Base-by-base conservation (phyloP, 164 flowering plant genomes). In the Dillenia turbinata region DNA sequence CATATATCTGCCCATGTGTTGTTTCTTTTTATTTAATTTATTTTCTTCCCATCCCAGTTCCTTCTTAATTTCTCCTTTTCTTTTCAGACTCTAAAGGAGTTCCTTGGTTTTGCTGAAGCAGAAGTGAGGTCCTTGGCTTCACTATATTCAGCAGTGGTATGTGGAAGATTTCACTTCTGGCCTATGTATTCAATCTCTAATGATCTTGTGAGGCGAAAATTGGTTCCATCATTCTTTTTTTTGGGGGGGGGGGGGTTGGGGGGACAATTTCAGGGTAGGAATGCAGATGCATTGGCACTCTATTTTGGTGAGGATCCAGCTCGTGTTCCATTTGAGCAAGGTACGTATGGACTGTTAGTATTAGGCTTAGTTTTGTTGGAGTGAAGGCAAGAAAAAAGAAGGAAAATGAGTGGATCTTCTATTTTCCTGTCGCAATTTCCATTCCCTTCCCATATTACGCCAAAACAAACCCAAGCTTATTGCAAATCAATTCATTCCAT, bases 271-370 rank as follows among this genome's bases (percentile, higher is more conserved):
- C 79, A 94, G 99, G 99, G 99, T 65, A 76, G 92, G 78, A 91
- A 79, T 76, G 97, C 91, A 44, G 99, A 94, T 78, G 88, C 92
- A 45, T 66, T 89, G 72, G 87, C 88, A 66, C 75, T 77, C 62
- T 94, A 94, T 73, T 94, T 94, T 79, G 97, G 99, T 26, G 99
- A 94, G 77, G 99, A 94, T 78, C 97, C 97, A 22, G 80, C 89
- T 43, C 87, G 88, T 16, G 89, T 95, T 77, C 83, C 92, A 57
- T 94, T 86, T 79, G 99, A 94, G 72, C 97, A 91, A 91, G 99
- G 98, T 93, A 78, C 40, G 7, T 33, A 33, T 33, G 40, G 40
- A 4, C 40, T 33, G 40, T 6, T 33, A 6, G 40, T 33, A 7
- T 33, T 33, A 5, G 40, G 40, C 40, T 33, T 33, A 4, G 40